A percentile compares a stretch with the other conserved stretches of the same genome.
Conservation (phyloP, 2,329 filamentous ascomycete species). For the Penicillium sp. region DNA sequence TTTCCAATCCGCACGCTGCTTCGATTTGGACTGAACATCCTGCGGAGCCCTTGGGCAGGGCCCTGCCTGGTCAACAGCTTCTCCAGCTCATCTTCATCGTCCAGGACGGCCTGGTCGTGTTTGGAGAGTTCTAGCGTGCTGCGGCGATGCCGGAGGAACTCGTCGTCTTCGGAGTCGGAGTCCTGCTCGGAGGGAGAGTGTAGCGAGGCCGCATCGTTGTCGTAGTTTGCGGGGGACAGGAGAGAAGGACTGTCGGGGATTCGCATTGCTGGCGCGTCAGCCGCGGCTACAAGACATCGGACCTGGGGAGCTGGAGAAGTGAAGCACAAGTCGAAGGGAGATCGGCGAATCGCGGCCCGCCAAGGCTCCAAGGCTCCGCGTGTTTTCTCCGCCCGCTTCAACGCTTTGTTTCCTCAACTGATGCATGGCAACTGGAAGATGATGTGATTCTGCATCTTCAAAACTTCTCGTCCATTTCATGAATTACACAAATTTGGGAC, state of each 20-base stretch:
- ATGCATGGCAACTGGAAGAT: too few species aligned
- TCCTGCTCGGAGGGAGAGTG: slow-evolving; percentile 65
- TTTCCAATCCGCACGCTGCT: slow-evolving; percentile 52
- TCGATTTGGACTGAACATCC: slow-evolving; percentile 44
- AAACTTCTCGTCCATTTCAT: too few species aligned
- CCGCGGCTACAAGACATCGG: slow-evolving; percentile 26
- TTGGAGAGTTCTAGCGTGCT: slow-evolving; percentile 68
- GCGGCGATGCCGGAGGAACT: slow-evolving; percentile 62
- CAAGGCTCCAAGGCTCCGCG: too few species aligned
- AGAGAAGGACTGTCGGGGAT: slow-evolving; percentile 44
- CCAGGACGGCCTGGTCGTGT: slow-evolving; percentile 67
- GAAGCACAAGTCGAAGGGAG: slow-evolving; percentile 1
- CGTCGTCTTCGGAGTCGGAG: slow-evolving; percentile 72
- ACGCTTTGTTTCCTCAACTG: too few species aligned
- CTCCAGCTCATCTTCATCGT: slow-evolving; percentile 67
- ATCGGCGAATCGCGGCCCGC: slow-evolving; percentile 10
- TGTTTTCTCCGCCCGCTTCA: too few species aligned
- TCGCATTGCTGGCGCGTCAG: slow-evolving; percentile 24
- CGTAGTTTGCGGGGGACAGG: slow-evolving; percentile 63
- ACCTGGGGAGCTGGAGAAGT: slow-evolving; percentile 7
- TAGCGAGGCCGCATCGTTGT: slow-evolving; percentile 66
- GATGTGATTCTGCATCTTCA: too few species aligned
- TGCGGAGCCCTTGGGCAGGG: slow-evolving; percentile 36
- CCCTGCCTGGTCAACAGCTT: slow-evolving; percentile 45
- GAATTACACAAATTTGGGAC: too few species aligned